Percentiles rank a stretch among this genome's conserved stretches.
Conservation (phyloP, 345 rosid species). For the Heritiera littoralis region DNA sequence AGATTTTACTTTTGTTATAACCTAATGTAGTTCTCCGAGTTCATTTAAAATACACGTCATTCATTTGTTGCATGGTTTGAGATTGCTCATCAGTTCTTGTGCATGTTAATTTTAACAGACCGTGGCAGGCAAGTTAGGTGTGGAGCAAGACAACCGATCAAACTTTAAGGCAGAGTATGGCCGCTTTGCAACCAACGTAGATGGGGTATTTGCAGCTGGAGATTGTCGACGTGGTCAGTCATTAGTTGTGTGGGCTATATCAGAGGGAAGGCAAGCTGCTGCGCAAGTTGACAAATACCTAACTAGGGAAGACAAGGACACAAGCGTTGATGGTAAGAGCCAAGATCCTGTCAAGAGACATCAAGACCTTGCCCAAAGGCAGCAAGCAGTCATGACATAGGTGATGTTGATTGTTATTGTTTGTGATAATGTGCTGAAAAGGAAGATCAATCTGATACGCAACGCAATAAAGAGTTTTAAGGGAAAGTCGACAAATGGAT, state of each 20-base stretch:
- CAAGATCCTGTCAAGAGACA: slow-evolving; percentile 34
- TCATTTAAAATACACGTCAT: neutral
- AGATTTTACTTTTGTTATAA: neutral
- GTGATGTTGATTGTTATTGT: neutral
- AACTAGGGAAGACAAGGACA: slow-evolving; percentile 30
- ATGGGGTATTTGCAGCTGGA: slow-evolving; percentile 97
- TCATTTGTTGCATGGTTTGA: neutral
- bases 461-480: slow-evolving; percentile 5
- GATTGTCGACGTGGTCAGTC: slow-evolving; percentile 98
- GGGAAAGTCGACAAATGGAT: neutral
- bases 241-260: slow-evolving; percentile 98
- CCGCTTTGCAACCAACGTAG: slow-evolving; percentile 72
- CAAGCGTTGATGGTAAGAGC: slow-evolving; percentile 21
- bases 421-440: neutral
- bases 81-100: neutral
- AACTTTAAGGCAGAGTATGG: slow-evolving; percentile 97
- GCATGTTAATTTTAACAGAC: slow-evolving; percentile 38
- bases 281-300: slow-evolving; percentile 82
- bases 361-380: slow-evolving; percentile 38
- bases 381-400: slow-evolving; percentile 47
- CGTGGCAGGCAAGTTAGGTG: slow-evolving; percentile 82
- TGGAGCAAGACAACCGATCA: slow-evolving; percentile 77
- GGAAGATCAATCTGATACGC: neutral
- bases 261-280: slow-evolving; percentile 97
- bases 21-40: neutral